A percentile compares a stretch with the other conserved stretches of the same genome.
These are phyloP conservation scores for Cucumis melo DNA, from an alignment of 306 rosid genomes.

Conservation along the genomic window DNA sequence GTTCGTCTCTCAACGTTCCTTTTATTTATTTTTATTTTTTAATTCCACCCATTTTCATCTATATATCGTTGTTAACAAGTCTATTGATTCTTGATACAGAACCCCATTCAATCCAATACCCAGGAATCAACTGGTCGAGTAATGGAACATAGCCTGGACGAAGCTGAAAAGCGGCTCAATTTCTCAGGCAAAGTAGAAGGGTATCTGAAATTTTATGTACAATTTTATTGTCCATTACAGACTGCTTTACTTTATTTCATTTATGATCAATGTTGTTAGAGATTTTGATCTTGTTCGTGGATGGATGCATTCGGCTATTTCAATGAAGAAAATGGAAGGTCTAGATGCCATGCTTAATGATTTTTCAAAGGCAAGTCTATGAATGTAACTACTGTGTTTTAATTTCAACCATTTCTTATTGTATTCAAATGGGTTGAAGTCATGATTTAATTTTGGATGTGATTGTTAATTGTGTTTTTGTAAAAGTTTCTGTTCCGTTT, in stretches of 20 bases:
- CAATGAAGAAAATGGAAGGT: constrained; percentile 61
- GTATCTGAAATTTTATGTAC: constrained; percentile 13
- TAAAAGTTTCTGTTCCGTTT: background rate
- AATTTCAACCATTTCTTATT: background rate
- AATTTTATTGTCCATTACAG: background rate
- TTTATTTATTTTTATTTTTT: background rate
- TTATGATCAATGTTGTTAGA: constrained; percentile 18
- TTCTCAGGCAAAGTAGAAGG: constrained; percentile 31
- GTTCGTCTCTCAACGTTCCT: background rate
- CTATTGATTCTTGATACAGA: constrained; percentile 17
- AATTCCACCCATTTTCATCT: background rate
- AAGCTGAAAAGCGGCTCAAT: constrained; percentile 15
- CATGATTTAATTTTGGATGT: background rate
- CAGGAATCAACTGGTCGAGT: constrained; percentile 16
- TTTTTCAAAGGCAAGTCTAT: constrained; percentile 49
- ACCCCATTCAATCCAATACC: constrained; percentile 28
- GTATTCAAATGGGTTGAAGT: background rate
- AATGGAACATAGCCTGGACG: constrained; percentile 6
- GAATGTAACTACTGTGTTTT: background rate
- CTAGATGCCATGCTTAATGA: constrained; percentile 52
- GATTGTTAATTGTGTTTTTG: background rate
- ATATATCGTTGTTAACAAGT: background rate
- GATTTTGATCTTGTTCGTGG: constrained; percentile 47
- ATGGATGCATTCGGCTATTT: constrained; percentile 70
- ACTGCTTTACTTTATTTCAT: background rate